These are phyloP conservation scores for Calonectria multiphialidica DNA, from an alignment of 2,329 filamentous ascomycete species.

Conservation along the genomic window DNA sequence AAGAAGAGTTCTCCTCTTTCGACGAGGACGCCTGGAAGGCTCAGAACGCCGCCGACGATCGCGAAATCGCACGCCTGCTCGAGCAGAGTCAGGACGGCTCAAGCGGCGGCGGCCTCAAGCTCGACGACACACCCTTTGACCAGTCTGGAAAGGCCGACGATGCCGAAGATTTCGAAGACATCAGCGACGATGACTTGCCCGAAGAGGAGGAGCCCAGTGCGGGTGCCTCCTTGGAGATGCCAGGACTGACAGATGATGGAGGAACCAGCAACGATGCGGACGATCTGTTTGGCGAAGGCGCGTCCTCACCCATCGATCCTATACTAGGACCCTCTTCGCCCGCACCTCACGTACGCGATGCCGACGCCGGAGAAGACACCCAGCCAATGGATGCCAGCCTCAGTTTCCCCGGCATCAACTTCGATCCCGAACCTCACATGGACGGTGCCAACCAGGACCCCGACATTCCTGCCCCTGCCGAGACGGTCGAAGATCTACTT, in stretches of 20 bases:
- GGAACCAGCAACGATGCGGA: conserved; percentile 72
- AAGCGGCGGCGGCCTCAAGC: conserved; percentile 53
- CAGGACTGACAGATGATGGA: conserved; percentile 69
- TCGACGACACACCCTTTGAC: conserved; percentile 65
- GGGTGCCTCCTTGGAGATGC: conserved; percentile 60
- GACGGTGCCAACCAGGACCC: conserved; percentile 68
- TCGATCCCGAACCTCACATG: conserved; percentile 59
- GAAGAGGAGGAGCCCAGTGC: conserved; percentile 76
- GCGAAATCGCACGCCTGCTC: conserved; percentile 59
- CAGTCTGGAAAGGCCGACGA: conserved; percentile 88
- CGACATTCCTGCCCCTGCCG: conserved; percentile 75
- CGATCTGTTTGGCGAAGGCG: conserved; percentile 77
- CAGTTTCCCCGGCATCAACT: conserved; percentile 59
- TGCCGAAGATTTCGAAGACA: conserved; percentile 90
- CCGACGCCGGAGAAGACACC: conserved; percentile 50
- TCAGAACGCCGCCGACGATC: conserved; percentile 63
- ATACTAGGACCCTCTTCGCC: conserved; percentile 59
- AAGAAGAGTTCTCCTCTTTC: conserved; percentile 50
- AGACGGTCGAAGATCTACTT: conserved; percentile 81
- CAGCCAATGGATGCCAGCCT: conserved; percentile 47
- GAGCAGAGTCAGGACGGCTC: conserved; percentile 55
- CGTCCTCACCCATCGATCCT: conserved; percentile 61
- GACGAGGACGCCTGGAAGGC: conserved; percentile 53
- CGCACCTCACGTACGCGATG: conserved; percentile 55
- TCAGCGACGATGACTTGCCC: conserved; percentile 90